Conservation (phyloP, 345 rosid species). For the Hibiscus tridactylites region DNA sequence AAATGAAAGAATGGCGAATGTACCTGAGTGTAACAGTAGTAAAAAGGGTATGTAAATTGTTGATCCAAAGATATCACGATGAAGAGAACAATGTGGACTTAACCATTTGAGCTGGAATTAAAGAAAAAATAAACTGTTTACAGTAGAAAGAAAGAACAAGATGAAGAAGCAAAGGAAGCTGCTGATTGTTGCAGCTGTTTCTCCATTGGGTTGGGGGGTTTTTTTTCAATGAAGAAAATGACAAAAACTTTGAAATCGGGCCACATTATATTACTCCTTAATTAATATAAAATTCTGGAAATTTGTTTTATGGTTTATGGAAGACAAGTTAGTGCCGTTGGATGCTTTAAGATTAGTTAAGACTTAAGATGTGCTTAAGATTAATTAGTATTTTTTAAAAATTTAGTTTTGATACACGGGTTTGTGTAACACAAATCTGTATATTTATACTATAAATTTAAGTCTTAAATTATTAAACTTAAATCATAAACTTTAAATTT, state of each 20-base stretch:
- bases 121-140: constrained; percentile 26
- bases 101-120: constrained; percentile 20
- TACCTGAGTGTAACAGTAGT: constrained; percentile 18
- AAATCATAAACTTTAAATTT: no score
- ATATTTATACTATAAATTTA: no score
- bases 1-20: constrained; percentile 1
- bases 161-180: constrained; percentile 22
- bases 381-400: no score
- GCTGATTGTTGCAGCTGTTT: constrained; percentile 25
- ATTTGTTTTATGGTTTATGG: background rate
- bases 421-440: no score
- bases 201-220: constrained; percentile 25
- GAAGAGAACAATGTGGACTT: constrained; percentile 18
- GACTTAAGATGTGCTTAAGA: no score
- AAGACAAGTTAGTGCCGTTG: no score
- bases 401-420: no score
- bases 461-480: no score
- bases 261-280: constrained; percentile 7
- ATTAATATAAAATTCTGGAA: background rate
- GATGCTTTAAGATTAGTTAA: no score
- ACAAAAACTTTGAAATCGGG: constrained; percentile 28
- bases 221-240: constrained; percentile 25
- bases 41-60: background rate
- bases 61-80: constrained; percentile 25
- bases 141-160: constrained; percentile 11